Evolutionary conservation across 805 yeast genomes (phyloP), one percentile per base, ranked within the genome.

Genomic region (Trichomonascus vanleenenianus): DNA sequence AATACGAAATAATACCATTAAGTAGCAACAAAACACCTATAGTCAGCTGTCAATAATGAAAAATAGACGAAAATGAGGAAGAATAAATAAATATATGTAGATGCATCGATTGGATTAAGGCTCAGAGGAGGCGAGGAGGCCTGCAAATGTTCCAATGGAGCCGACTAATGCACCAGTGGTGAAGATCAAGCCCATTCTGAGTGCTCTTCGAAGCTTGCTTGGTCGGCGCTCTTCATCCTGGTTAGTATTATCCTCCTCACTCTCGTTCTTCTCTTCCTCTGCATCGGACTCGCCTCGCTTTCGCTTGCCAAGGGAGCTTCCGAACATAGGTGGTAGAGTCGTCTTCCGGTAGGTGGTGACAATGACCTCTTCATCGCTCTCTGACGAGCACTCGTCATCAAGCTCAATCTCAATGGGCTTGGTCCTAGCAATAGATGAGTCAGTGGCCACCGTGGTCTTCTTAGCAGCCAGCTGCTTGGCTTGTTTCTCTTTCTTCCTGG

Each of bases 161-260:
- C 57, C 57, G 5, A 49, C 46, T n/a, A 52, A 16, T 16, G 47
- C 48, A 11, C 56, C 57, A 3, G 44, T 43, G 7, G 46, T 40
- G 14, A 45, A 20, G 11, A 44, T 40, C 7, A 36, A 34, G 5
- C 30, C 46, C n/a, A 34, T 30, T 4, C 50, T 31, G 18, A 36
- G 20, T 25, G 33, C 22, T 14, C 27, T 7, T 30, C 42, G 33
- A 8, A 39, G 12, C 42, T 39, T 39, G 40, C 40, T 38, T n/a
- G 40, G 40, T 12, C 40, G 10, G 10, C 14, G 19, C 6, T 12
- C 20, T 3, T 14, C 11, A 15, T 10, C 19, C 20, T 34, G 40
- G 18, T 11, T n/a, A 7, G 40, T 20, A 10, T 11, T 16, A 10
- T 30, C 19, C 38, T 41, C 33, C n/a, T 25, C 34, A 10, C 9